Evolutionary conservation across 2,329 filamentous ascomycete genomes (phyloP), one percentile per base, ranked within the genome.

Genomic region (Aspergillus floridensis): DNA sequence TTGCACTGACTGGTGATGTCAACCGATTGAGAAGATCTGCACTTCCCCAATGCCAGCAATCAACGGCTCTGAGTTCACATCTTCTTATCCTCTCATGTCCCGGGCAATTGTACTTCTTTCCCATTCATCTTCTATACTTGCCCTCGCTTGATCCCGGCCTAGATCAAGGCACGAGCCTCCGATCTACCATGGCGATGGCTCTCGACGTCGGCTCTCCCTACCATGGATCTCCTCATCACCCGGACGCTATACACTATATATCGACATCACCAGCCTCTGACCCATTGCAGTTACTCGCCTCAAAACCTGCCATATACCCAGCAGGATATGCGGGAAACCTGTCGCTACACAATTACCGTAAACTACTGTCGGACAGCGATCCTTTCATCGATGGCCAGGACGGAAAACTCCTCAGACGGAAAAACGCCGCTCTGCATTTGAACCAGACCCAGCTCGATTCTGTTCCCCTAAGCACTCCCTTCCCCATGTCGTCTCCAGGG

Each of bases 331-430:
- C 57, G n/a, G 61, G 60, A 12, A 49, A 55, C 8, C 46, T 63
- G 24, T 74, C 74, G 8, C 70, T 74, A 32, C 73, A 74, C 63
- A 67, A 73, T 53, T 76, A 76, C 59, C 74, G 74, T 51, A 75
- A 73, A 57, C 67, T 66, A 52, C 67, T 76, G 54, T 70, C 71
- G 10, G 60, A 68, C 48, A 65, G 60, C 63, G 67, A 67, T 63
- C 65, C 62, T 22, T 62, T 67, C 55, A 63, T 62, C 24, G 68
- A 71, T 60, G 63, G 64, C 55, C 57, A 64, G n/a, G 65, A 66
- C 57, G 63, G 66, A 51, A 72, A 68, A 49, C 70, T 56, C 12
- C 64, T 76, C 54, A 70, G 69, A 55, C 71, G 74, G 29, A 76
- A 74, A 59, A 68, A 68, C 21, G 73, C 70, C 32, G 68, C 67